A percentile compares a stretch with the other conserved stretches of the same genome.
phyloP scores from a whole-genome alignment of 2,329 filamentous ascomycete genomes.

The Aspergillus ruber region DNA sequence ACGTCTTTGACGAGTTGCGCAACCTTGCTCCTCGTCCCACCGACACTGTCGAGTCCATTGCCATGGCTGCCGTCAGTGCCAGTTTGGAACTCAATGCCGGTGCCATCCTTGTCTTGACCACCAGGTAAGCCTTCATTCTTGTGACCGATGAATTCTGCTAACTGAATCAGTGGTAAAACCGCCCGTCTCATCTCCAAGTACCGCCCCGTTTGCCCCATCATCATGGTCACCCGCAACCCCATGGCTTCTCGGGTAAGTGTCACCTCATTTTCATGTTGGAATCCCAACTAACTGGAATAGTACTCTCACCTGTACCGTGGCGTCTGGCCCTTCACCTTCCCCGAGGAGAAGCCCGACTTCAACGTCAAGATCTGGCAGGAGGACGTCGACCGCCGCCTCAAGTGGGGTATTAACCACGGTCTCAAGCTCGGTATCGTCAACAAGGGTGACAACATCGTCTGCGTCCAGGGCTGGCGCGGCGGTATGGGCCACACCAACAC shows the following conservation, averaged over 20 bases:
- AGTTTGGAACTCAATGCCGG: conserved; percentile 94
- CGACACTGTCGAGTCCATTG: conserved; percentile 83
- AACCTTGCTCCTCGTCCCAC: conserved; percentile 76
- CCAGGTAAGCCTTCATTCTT: conserved; percentile 51
- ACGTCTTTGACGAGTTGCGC: conserved; percentile 91
- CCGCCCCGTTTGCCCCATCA: conserved; percentile 96
- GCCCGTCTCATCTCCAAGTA: conserved; percentile 97
- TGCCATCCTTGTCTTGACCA: conserved; percentile 92
- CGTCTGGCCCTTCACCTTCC: conserved; percentile 95
- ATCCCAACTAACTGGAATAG: conserved; percentile 21
- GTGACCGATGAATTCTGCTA: conserved; percentile 13
- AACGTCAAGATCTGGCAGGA: conserved; percentile 92
- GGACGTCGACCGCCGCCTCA: conserved; percentile 94
- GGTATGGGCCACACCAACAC: conserved; percentile 65
- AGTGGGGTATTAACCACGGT: conserved; percentile 88
- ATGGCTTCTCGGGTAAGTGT: conserved; percentile 63
- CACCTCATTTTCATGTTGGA: not conserved
- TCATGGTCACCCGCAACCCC: conserved; percentile 92
- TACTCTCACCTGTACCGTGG: conserved; percentile 95
- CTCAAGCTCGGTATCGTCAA: conserved; percentile 74
- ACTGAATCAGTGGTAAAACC: conserved; percentile 64
- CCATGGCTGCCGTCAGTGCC: conserved; percentile 93
- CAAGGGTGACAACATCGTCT: conserved; percentile 65
- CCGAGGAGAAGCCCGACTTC: conserved; percentile 92
- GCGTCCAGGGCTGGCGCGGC: conserved; percentile 63